phyloP scores from a whole-genome alignment of 139 green algal genomes.

The Coccomyxa sp. region DNA sequence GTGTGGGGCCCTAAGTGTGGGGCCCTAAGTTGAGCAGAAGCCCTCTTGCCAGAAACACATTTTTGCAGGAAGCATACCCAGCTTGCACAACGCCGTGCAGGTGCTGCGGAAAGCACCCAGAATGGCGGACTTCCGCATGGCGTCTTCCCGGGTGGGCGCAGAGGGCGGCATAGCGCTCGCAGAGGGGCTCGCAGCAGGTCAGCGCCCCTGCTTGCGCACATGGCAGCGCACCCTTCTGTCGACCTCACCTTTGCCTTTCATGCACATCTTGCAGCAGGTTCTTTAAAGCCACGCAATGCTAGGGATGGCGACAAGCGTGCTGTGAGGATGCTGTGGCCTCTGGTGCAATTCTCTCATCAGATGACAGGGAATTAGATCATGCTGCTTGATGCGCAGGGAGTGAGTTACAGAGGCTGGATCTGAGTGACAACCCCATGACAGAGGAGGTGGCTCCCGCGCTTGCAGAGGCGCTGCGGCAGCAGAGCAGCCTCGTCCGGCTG shows the following conservation, averaged over 20 bases:
- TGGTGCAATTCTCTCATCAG: no score
- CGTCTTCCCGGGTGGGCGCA: constrained; percentile 73
- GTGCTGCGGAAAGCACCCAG: constrained; percentile 61
- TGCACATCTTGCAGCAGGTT: no score
- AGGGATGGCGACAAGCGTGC: no score
- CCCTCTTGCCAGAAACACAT: no score
- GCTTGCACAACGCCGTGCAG: no score
- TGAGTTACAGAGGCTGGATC: constrained; percentile 61
- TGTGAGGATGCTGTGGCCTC: no score
- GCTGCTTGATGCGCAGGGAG: constrained; percentile 21
- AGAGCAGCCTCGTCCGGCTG: constrained; percentile 48
- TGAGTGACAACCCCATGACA: constrained; percentile 87
- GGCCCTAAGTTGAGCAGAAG: no score
- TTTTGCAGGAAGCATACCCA: no score
- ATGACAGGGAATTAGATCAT: neutral
- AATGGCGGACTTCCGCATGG: constrained; percentile 84
- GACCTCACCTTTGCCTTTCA: no score
- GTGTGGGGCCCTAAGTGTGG: no score
- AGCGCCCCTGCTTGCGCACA: neutral
- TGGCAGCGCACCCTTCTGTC: no score
- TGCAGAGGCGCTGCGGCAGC: constrained; percentile 23
- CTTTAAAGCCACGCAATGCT: no score
- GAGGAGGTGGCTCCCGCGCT: constrained; percentile 32
- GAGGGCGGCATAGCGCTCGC: constrained; percentile 67
- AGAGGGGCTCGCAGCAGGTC: constrained; percentile 46